Base-by-base conservation (phyloP, 306 rosid species). In the Trichosanthes cucumerina region DNA sequence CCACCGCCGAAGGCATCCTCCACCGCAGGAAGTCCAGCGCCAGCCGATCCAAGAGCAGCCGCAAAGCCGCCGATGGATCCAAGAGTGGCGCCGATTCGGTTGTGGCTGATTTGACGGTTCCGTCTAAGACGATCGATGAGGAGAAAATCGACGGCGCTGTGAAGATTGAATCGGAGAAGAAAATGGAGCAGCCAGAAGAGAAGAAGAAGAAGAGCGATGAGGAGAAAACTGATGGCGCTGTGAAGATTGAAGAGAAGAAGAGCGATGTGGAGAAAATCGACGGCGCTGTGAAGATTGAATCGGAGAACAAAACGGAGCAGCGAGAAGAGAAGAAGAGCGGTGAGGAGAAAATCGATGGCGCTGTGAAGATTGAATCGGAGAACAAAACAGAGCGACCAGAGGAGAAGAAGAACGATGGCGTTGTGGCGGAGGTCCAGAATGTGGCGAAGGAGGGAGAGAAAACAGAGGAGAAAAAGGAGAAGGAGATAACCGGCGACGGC, bases 1-100 rank as follows among this genome's bases (percentile, higher is more conserved):
- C 83, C 54, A 80, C 93, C 38, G 83, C 81, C 53, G 89, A 89
- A 80, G 88, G 89, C 77, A 26, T 87, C 80, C 74, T 86, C 71
- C 80, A 68, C 56, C 87, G 82, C 84, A 89, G 86, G 86, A 85
- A 85, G 86, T 78, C 91, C n/a, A 43, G 39, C 5, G 81, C 65
- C 63, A 43, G 7, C 1, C 69, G 66, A 13, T 26, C 79, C 63
- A 86, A 62, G 87, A 85, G 79, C 23, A 39, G 44, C n/a, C 6
- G 24, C 23, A 63, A 16, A 33, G 0, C 41, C 0, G 44, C 7
- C 43, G 47, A 16, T 23, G 53, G 75, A n/a, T 68, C 75, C 0
- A 68, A 41, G 34, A 11, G 5, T 10, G 8, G 4, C 9, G 6
- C 46, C 7, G 28, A 34, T 21, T 6, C 33, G 5, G 9, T 9